phyloP scores from a whole-genome alignment of 129 eudicot genomes.

The Ambrosia trifida region DNA sequence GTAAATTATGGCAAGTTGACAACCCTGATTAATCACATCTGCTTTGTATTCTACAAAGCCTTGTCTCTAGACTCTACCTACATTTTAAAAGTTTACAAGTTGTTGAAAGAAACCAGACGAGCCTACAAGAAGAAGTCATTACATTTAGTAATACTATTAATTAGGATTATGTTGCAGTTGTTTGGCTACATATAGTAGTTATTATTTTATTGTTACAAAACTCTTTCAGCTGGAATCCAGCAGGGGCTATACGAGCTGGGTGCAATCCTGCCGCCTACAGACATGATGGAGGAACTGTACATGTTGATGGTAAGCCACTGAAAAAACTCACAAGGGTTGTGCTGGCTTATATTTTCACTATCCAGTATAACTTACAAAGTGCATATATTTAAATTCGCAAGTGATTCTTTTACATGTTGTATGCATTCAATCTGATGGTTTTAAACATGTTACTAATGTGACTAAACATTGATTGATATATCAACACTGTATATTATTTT shows the following conservation, averaged over 20 bases:
- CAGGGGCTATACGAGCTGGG: slow-evolving; percentile 92
- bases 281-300: slow-evolving; percentile 63
- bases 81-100: neutral
- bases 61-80: neutral
- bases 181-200: neutral
- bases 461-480: neutral
- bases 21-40: neutral
- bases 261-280: slow-evolving; percentile 86
- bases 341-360: slow-evolving; percentile 5
- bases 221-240: slow-evolving; percentile 89
- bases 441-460: no score
- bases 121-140: neutral
- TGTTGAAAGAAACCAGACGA: neutral
- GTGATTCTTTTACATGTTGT: no score
- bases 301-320: slow-evolving; percentile 69
- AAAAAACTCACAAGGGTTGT: slow-evolving; percentile 12
- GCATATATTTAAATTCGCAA: no score
- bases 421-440: no score
- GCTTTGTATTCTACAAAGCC: neutral
- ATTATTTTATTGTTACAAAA: neutral
- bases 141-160: neutral
- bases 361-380: neutral
- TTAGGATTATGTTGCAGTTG: neutral
- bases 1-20: neutral
- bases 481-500: neutral